Evolutionary conservation across 208 protist species (phyloP).

Genomic region (Trichomonas gallinae): DNA sequence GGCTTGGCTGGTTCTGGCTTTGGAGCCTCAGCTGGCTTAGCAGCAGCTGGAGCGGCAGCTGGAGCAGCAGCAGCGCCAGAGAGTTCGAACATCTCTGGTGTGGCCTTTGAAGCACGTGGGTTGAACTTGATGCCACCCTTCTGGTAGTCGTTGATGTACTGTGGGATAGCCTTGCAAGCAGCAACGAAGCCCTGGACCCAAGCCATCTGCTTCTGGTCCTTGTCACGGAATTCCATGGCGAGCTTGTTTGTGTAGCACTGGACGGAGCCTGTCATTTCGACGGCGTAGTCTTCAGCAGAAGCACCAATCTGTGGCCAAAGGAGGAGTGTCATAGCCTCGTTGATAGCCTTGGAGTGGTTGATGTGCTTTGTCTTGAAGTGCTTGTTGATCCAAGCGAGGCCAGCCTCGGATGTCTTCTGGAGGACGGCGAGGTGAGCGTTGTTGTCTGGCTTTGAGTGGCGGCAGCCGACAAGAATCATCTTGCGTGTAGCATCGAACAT

Average conservation of each 20-base stretch:
- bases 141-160: slow-evolving; percentile 16
- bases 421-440: background rate
- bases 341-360: background rate
- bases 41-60: background rate
- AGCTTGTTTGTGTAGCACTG: background rate
- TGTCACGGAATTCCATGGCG: background rate
- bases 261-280: slow-evolving; percentile 11
- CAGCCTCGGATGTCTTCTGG: background rate
- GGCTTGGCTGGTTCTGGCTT: no score
- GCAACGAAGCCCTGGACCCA: background rate
- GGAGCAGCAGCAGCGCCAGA: background rate
- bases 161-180: background rate
- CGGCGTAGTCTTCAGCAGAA: background rate
- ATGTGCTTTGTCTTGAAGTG: background rate
- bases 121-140: background rate
- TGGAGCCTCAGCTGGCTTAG: background rate
- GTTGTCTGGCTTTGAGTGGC: background rate
- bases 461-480: background rate
- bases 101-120: background rate
- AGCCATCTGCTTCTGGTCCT: background rate
- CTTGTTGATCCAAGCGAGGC: background rate
- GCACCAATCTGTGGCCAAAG: background rate
- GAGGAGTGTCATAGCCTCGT: background rate
- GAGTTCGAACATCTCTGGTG: background rate
- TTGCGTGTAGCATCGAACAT: background rate